Base-by-base conservation (phyloP, 768 basidiomycete species). In the Sarcomyxa edulis region DNA sequence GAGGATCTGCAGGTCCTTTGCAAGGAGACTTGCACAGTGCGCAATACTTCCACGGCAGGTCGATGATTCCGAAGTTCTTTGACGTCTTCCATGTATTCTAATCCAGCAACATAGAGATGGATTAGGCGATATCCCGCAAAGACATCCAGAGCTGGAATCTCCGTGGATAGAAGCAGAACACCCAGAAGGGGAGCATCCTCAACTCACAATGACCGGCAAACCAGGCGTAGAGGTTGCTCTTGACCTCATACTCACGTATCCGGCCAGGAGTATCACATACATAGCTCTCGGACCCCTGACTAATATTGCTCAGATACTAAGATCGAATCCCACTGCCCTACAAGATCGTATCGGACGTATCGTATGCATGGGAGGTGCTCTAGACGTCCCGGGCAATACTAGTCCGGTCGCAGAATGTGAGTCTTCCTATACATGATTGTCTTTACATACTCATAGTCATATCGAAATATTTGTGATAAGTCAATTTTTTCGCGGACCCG, bases 371-470 rank as follows among this genome's bases (percentile, higher is more conserved):
- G 93, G 93, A n/a, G 93, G 91, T 10, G 85, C 91, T 2, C 56
- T 97, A 16, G 90, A 94, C 47, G 86, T 90, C 22, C 90, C 93
- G 0, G 93, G 93, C 3, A 97, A 95, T 48, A 84, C 81, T 1
- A 77, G 70, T 18, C 78, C 90, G 6, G 69, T 76, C 3, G 84
- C 91, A 42, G 93, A 96, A 58, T 95, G 92, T 88, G 60, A 59
- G 78, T 55, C 23, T 21, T 32, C 14, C 7, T 18, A 32, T 29
- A 4, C 7, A 26, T 19, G 33, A 9, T 18, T 14, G 25, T 41
- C 18, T 14, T 29, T 40, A 25, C 16, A 20, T 32, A 28, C 30
- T 19, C 21, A 43, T 14, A 16, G 30, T 3, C 14, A 28, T 24
- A 18, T 12, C 34, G 11, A 12, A 30, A 19, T 32, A 24, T 12